These are phyloP conservation scores for Millerago galiae DNA, from an alignment of 805 yeast genomes.

Conservation along the genomic window DNA sequence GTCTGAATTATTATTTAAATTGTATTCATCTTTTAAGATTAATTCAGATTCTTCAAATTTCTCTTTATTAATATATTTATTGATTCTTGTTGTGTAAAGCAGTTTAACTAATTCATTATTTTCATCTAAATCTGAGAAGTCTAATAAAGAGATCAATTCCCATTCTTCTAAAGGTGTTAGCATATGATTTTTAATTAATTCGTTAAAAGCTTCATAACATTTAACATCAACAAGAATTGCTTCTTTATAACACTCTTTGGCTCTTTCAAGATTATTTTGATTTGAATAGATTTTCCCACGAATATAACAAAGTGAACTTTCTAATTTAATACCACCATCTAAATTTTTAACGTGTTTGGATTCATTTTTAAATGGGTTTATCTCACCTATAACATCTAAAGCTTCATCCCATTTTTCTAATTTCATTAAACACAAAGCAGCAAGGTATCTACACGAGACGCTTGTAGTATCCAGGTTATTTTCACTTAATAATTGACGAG, in stretches of 20 bases:
- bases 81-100: slow-evolving; percentile 68
- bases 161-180: slow-evolving; percentile 83
- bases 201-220: slow-evolving; percentile 89
- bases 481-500: slow-evolving; percentile 59
- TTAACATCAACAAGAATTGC: slow-evolving; percentile 84
- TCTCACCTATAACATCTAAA: slow-evolving; percentile 74
- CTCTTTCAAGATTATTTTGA: slow-evolving; percentile 77
- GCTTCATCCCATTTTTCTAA: slow-evolving; percentile 85
- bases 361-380: slow-evolving; percentile 57
- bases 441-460: slow-evolving; percentile 74
- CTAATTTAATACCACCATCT: slow-evolving; percentile 84
- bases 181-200: slow-evolving; percentile 62
- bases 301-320: slow-evolving; percentile 78
- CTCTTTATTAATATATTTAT: slow-evolving; percentile 59
- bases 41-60: slow-evolving; percentile 60
- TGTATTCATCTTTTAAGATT: slow-evolving; percentile 64
- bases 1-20: slow-evolving; percentile 63
- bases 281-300: slow-evolving; percentile 79
- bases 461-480: slow-evolving; percentile 47
- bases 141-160: slow-evolving; percentile 60
- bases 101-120: slow-evolving; percentile 75
- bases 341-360: slow-evolving; percentile 35
- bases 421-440: slow-evolving; percentile 67
- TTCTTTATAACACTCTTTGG: slow-evolving; percentile 80
- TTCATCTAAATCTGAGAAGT: slow-evolving; percentile 69